Conservation (phyloP, 2,329 filamentous ascomycete genomes). For the Byssoonygena ceratinophila region DNA sequence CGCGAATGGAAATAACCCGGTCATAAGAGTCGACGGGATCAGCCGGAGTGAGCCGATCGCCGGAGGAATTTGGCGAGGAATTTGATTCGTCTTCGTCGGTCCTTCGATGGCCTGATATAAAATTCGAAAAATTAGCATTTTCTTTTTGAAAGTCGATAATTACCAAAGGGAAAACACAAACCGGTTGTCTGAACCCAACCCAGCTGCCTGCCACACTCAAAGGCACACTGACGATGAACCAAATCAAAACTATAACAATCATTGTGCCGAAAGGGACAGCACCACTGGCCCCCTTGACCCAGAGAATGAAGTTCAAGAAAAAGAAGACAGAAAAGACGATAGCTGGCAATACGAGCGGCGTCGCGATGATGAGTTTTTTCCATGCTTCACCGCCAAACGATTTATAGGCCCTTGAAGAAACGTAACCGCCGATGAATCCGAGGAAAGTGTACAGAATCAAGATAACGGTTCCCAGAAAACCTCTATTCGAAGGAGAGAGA, state of each 20-base stretch:
- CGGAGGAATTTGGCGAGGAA: slow-evolving; percentile 89
- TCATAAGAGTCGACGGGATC: slow-evolving; percentile 80
- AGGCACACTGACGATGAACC: slow-evolving; percentile 93
- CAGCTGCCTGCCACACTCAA: slow-evolving; percentile 83
- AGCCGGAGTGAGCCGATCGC: slow-evolving; percentile 72
- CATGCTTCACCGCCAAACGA: slow-evolving; percentile 82
- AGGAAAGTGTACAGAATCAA: slow-evolving; percentile 88
- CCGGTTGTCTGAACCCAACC: slow-evolving; percentile 70
- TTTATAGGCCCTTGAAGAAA: slow-evolving; percentile 86
- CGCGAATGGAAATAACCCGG: slow-evolving; percentile 85
- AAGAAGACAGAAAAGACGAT: slow-evolving; percentile 85
- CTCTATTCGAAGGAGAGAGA: slow-evolving; percentile 88
- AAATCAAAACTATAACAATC: slow-evolving; percentile 84
- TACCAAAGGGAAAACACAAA: slow-evolving; percentile 21
- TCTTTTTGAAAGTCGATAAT: background rate
- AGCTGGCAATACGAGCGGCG: slow-evolving; percentile 72
- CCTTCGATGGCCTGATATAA: slow-evolving; percentile 52
- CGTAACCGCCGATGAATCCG: slow-evolving; percentile 83
- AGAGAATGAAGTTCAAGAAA: slow-evolving; percentile 89
- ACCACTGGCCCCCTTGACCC: slow-evolving; percentile 82
- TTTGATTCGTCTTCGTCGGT: slow-evolving; percentile 92
- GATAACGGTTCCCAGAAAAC: slow-evolving; percentile 85
- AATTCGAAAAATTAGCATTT: slow-evolving; percentile 11
- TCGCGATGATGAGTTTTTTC: slow-evolving; percentile 87
- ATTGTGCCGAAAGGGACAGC: slow-evolving; percentile 96